A percentile compares a stretch with the other conserved stretches of the same genome.
Conservation (phyloP, 495 filamentous ascomycete species). For the Mytilinidion resinicola region DNA sequence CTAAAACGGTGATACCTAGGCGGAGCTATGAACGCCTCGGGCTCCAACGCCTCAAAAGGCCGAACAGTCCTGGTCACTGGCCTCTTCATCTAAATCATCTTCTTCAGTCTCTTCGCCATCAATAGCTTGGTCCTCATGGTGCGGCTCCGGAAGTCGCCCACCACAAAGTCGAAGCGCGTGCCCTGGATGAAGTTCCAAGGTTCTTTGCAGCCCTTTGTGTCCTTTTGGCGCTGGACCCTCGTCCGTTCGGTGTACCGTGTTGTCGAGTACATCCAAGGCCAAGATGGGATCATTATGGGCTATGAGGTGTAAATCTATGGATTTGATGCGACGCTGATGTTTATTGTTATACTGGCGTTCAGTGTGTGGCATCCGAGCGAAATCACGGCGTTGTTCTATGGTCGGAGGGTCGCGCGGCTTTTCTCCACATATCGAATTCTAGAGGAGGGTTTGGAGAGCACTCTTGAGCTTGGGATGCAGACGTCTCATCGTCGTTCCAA, state of each 20-base stretch:
- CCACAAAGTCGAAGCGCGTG: constrained; percentile 6
- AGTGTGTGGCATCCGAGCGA: constrained; percentile 35
- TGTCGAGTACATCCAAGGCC: constrained; percentile 55
- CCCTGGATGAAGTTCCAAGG: constrained; percentile 46
- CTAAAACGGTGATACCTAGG: constrained; percentile 20
- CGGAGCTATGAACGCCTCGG: constrained; percentile 32
- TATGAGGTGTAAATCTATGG: constrained; percentile 57
- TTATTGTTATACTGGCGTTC: constrained; percentile 42
- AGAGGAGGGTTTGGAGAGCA: too few species aligned
- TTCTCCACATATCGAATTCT: too few species aligned
- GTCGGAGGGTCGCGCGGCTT: too few species aligned
- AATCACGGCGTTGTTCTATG: neutral
- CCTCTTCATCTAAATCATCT: constrained; percentile 39
- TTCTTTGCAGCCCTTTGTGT: constrained; percentile 49
- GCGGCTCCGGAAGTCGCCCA: constrained; percentile 24
- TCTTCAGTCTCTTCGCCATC: constrained; percentile 41
- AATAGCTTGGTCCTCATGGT: constrained; percentile 35
- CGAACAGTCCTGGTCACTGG: constrained; percentile 34
- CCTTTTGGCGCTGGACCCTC: constrained; percentile 48
- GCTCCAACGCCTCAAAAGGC: neutral
- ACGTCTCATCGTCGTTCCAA: too few species aligned
- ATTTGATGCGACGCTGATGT: constrained; percentile 58
- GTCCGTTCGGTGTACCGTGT: constrained; percentile 55
- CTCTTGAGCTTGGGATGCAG: too few species aligned
- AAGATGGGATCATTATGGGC: constrained; percentile 45